These are phyloP conservation scores for Fistulinella prunicolor DNA, from an alignment of 768 basidiomycete species.

Conservation along the genomic window DNA sequence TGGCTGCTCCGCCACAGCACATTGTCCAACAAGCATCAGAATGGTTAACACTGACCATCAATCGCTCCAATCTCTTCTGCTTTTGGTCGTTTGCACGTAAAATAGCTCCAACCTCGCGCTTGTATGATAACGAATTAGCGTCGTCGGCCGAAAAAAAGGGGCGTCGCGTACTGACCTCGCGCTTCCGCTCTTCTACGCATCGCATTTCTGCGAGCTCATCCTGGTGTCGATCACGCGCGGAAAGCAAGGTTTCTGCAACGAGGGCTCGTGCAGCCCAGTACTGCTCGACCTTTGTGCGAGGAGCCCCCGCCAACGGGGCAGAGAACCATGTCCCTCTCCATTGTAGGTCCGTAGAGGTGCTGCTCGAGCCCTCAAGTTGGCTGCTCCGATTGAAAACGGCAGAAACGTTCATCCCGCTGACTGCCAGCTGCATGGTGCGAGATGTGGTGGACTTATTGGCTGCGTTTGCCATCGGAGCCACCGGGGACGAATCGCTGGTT, in stretches of 20 bases:
- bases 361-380: not conserved
- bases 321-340: constrained; percentile 14
- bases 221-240: constrained; percentile 46
- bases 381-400: not conserved
- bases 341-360: constrained; percentile 3
- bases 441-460: too few relatives aligned
- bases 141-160: not conserved
- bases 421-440: constrained; percentile 32
- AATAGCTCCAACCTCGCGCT: constrained; percentile 45
- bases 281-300: constrained; percentile 41
- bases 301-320: constrained; percentile 20
- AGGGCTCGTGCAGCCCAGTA: constrained; percentile 71
- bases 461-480: not conserved
- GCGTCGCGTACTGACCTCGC: constrained; percentile 36
- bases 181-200: constrained; percentile 43
- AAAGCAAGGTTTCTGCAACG: constrained; percentile 59
- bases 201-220: constrained; percentile 45
- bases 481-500: constrained; percentile 1
- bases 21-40: not conserved
- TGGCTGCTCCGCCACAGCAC: constrained; percentile 7
- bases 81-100: constrained; percentile 44
- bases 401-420: constrained; percentile 8
- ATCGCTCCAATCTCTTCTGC: constrained; percentile 47
- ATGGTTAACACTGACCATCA: constrained; percentile 44
- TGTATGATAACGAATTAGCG: not conserved